Conservation (phyloP, 345 rosid species). For the Brassica napus region Da-Ae NC_063439.1:27967001-27967500, state of each 20-base stretch:
- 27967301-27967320: neutral
- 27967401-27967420: neutral
- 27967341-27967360: neutral
- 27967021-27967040: neutral
- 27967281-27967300: neutral
- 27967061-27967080: slow-evolving; percentile 73
- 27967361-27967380: neutral
- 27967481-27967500: slow-evolving; percentile 4
- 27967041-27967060: slow-evolving; percentile 55
- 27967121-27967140: slow-evolving; percentile 49
- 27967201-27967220: neutral
- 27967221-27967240: neutral
- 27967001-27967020: neutral
- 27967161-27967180: slow-evolving; percentile 66
- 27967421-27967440: slow-evolving; percentile 1
- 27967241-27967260: slow-evolving; percentile 3
- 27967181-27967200: slow-evolving; percentile 25
- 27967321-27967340: neutral
- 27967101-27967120: slow-evolving; percentile 68
- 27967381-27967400: neutral
- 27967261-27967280: neutral
- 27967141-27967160: slow-evolving; percentile 54
- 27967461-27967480: neutral
- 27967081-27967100: slow-evolving; percentile 87
- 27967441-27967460: neutral